A percentile compares a stretch with the other conserved stretches of the same genome.
phyloP scores from a whole-genome alignment of 352 stramenopile species.

The Phytophthora tentaculata region DNA sequence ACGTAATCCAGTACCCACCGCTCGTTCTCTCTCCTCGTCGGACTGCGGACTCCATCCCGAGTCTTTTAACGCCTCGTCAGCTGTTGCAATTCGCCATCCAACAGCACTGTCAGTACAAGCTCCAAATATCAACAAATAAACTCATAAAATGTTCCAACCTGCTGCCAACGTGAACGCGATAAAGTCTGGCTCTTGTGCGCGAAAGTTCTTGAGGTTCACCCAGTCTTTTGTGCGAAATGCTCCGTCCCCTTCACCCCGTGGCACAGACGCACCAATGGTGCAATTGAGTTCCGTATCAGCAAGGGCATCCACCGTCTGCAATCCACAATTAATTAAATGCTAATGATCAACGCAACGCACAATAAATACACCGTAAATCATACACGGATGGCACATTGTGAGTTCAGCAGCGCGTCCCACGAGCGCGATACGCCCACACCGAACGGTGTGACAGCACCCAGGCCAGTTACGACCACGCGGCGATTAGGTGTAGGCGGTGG shows the following conservation, averaged over 20 bases:
- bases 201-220: slow-evolving; percentile 70
- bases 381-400: slow-evolving; percentile 79
- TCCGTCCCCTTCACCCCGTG: slow-evolving; percentile 55
- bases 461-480: slow-evolving; percentile 92
- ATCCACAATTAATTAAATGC: background rate
- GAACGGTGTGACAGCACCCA: slow-evolving; percentile 92
- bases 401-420: slow-evolving; percentile 85
- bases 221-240: slow-evolving; percentile 73
- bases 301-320: slow-evolving; percentile 60
- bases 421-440: slow-evolving; percentile 83
- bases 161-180: slow-evolving; percentile 87
- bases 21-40: slow-evolving; percentile 71
- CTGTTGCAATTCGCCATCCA: slow-evolving; percentile 38
- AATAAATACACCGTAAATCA: slow-evolving; percentile 6
- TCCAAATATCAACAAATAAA: background rate
- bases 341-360: slow-evolving; percentile 15
- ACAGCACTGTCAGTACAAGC: slow-evolving; percentile 6
- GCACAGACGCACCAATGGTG: slow-evolving; percentile 77
- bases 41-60: slow-evolving; percentile 66
- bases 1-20: slow-evolving; percentile 43
- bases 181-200: slow-evolving; percentile 84
- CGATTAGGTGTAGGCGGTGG: slow-evolving; percentile 64
- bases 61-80: slow-evolving; percentile 83
- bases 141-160: slow-evolving; percentile 37
- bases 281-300: slow-evolving; percentile 66